phyloP scores from a whole-genome alignment of 2,329 filamentous ascomycete genomes.

The Chaetomium sp. region DNA sequence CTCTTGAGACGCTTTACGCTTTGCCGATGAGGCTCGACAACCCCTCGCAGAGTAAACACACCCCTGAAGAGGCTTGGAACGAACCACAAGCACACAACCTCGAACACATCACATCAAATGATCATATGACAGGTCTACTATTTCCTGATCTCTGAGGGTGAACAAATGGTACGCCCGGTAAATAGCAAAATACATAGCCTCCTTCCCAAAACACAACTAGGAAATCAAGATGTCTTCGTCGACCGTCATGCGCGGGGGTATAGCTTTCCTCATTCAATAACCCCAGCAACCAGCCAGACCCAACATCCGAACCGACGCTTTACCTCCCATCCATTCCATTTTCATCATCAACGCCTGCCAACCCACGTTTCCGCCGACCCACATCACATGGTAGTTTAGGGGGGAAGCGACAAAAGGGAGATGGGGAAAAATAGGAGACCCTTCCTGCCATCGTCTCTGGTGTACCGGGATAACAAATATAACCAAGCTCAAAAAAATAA shows the following conservation, averaged over 20 bases:
- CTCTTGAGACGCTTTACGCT: too few species aligned
- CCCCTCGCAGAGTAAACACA: too few species aligned
- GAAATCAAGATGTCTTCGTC: slow-evolving; percentile 10
- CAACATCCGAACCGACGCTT: background rate
- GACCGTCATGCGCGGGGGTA: slow-evolving; percentile 16
- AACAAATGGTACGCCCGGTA: background rate
- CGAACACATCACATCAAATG: too few species aligned
- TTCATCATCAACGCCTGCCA: background rate
- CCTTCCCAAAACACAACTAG: background rate
- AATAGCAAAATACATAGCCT: slow-evolving; percentile 2
- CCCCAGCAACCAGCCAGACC: background rate
- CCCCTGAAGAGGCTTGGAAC: too few species aligned
- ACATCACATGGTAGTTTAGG: too few species aligned
- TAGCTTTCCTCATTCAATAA: slow-evolving; percentile 11
- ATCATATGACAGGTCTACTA: background rate
- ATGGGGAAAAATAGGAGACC: background rate
- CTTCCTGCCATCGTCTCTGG: background rate
- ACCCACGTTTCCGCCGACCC: background rate
- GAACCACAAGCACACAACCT: too few species aligned
- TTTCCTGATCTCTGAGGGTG: background rate
- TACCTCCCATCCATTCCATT: background rate
- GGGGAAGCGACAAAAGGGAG: too few species aligned
- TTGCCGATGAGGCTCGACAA: too few species aligned
- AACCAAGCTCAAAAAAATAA: too few species aligned
- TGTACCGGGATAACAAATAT: background rate